phyloP scores from a whole-genome alignment of 1,284 basidiomycete species.

The Moesziomyces globuligerus region DNA sequence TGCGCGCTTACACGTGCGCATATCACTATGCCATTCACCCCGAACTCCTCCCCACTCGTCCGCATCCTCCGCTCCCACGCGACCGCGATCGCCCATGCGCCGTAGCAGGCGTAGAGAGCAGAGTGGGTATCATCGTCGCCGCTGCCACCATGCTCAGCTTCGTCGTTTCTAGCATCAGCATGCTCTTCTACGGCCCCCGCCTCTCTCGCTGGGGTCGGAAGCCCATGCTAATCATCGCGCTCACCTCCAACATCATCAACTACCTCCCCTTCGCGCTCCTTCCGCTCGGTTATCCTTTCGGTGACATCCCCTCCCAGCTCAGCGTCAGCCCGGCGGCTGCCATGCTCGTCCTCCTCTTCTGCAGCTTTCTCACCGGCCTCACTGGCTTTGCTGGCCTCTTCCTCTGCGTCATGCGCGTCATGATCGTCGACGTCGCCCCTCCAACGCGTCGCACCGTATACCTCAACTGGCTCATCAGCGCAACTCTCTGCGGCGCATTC shows the following conservation, averaged over 20 bases:
- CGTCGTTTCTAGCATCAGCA: constrained; percentile 38
- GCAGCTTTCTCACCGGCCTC: constrained; percentile 37
- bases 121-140: constrained; percentile 42
- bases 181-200: constrained; percentile 45
- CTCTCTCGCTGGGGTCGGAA: constrained; percentile 45
- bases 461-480: constrained; percentile 44
- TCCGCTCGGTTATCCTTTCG: constrained; percentile 42
- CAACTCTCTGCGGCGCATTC: constrained; percentile 38
- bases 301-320: constrained; percentile 27
- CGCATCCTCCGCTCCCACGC: constrained; percentile 25
- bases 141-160: constrained; percentile 38
- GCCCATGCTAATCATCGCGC: constrained; percentile 41
- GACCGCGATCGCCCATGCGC: constrained; percentile 43
- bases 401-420: constrained; percentile 36
- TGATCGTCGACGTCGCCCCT: constrained; percentile 41
- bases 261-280: constrained; percentile 37
- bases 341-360: constrained; percentile 28
- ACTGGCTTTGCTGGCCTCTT: constrained; percentile 36
- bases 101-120: constrained; percentile 42
- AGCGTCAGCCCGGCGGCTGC: constrained; percentile 31
- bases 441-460: constrained; percentile 32
- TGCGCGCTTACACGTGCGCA: constrained; percentile 36
- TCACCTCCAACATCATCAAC: constrained; percentile 39
- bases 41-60: constrained; percentile 16
- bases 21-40: constrained; percentile 40